Evolutionary conservation across 2,329 filamentous ascomycete genomes (phyloP), one percentile per base, ranked within the genome.

Genomic region (Sordariomycetes sp.): DNA sequence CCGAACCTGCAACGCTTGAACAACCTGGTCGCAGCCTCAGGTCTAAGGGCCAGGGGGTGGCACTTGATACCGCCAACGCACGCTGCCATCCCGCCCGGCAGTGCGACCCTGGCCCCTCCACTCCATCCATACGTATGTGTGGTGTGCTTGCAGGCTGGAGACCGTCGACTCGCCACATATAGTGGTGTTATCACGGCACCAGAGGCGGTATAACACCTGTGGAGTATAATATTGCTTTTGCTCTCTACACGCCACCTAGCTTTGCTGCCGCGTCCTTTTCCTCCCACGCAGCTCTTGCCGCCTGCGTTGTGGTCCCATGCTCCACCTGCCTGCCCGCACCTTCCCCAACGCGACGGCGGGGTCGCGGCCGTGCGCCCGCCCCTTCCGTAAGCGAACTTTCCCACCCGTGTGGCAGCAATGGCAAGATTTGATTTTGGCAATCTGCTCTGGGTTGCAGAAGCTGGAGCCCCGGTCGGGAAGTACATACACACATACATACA

Each of bases 381-480:
- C 14, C 40, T 46, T n/a, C 46, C n/a, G 22, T 24, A 50, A 50
- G 22, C 55, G 46, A 55, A 35, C 55, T 25, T 10, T 48, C 55
- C 55, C 11, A 32, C 55, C 25, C 34, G 55, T 57, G 34, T 57
- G 55, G 25, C 40, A 51, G 25, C 55, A 57, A 20, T n/a, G 34
- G 40, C 43, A 57, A 18, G n/a, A n/a, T 12, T 35, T 28, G 25
- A n/a, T n/a, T n/a, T 24, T 18, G 55, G 32, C 10, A 28, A 43
- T 16, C 18, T 3, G 51, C 34, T 12, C 43, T 32, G 43, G 12
- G 28, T 24, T 22, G 18, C 25, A 37, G 54, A 7, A 34, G 37
- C 22, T 55, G 35, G 20, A 32, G 25, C 22, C 34, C 35, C 32
- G 37, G 37, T 24, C 34, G 11, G 34, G 32, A n/a, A 50, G 18